phyloP scores from a whole-genome alignment of 495 filamentous ascomycete species.

The Neurospora sp. region DNA sequence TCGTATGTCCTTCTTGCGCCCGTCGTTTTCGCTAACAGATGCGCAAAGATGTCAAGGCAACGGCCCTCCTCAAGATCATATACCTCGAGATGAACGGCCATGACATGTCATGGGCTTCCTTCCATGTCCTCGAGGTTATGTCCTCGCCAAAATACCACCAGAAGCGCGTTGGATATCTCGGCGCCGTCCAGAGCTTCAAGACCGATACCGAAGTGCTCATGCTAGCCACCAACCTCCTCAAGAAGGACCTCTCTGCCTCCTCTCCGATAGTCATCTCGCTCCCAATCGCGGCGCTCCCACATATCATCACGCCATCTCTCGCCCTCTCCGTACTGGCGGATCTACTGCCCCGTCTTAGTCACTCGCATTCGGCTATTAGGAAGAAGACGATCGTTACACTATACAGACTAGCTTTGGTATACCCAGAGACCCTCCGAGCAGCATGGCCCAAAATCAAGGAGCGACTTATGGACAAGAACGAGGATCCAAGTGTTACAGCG shows the following conservation, averaged over 20 bases:
- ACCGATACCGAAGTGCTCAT: conserved; percentile 94
- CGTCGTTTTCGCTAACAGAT: conserved; percentile 12
- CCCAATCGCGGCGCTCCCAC: conserved; percentile 78
- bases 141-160: conserved; percentile 87
- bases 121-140: conserved; percentile 98
- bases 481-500: conserved; percentile 88
- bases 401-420: conserved; percentile 85
- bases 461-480: conserved; percentile 76
- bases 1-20: background rate
- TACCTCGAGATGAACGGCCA: conserved; percentile 99
- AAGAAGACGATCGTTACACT: conserved; percentile 94
- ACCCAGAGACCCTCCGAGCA: conserved; percentile 82
- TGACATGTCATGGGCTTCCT: conserved; percentile 99
- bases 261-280: conserved; percentile 67
- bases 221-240: conserved; percentile 92
- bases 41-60: conserved; percentile 77
- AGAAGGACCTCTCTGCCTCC: conserved; percentile 86
- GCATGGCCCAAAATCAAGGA: conserved; percentile 98
- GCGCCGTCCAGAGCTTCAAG: conserved; percentile 89
- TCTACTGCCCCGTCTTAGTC: conserved; percentile 72
- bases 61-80: conserved; percentile 84
- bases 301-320: conserved; percentile 82
- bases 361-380: conserved; percentile 70
- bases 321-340: conserved; percentile 82
- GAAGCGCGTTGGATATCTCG: conserved; percentile 93